phyloP scores from a whole-genome alignment of 2,329 filamentous ascomycete genomes.

The Pyrenophora teres region DNA sequence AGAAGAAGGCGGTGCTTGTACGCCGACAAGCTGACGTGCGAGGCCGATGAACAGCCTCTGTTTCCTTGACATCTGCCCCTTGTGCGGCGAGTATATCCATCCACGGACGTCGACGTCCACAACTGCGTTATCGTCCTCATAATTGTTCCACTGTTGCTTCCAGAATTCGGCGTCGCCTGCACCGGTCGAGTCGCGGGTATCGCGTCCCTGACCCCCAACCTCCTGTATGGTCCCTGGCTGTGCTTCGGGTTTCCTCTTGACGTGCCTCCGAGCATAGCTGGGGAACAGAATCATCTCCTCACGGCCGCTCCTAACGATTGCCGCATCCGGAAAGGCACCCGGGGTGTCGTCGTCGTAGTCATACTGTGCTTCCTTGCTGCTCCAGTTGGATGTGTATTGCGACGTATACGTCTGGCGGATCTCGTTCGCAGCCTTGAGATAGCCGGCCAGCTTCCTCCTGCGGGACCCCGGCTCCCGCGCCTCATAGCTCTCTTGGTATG shows the following conservation, averaged over 20 bases:
- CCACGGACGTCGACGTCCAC: constrained; percentile 94
- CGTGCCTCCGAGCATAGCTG: constrained; percentile 81
- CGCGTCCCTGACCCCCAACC: constrained; percentile 47
- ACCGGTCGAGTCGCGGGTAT: constrained; percentile 50
- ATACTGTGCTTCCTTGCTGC: constrained; percentile 51
- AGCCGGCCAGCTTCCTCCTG: constrained; percentile 76
- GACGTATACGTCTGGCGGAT: constrained; percentile 69
- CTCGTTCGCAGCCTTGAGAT: constrained; percentile 73
- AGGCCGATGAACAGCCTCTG: constrained; percentile 86
- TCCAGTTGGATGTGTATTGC: constrained; percentile 56
- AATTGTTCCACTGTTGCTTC: constrained; percentile 76
- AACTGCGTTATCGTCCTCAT: constrained; percentile 80
- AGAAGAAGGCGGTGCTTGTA: constrained; percentile 66
- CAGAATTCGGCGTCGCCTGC: constrained; percentile 73
- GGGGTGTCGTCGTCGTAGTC: constrained; percentile 61
- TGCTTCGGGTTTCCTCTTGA: constrained; percentile 52
- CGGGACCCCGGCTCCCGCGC: constrained; percentile 68
- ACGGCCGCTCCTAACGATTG: constrained; percentile 77
- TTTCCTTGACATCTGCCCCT: constrained; percentile 81
- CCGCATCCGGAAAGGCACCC: constrained; percentile 80
- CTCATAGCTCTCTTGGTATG: constrained; percentile 46
- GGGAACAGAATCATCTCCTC: constrained; percentile 96
- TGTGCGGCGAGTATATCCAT: constrained; percentile 90
- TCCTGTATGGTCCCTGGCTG: constrained; percentile 47
- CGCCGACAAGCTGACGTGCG: constrained; percentile 83